Conservation (phyloP, 2,329 filamentous ascomycete genomes). For the Ceratocystis lukuohia region DNA sequence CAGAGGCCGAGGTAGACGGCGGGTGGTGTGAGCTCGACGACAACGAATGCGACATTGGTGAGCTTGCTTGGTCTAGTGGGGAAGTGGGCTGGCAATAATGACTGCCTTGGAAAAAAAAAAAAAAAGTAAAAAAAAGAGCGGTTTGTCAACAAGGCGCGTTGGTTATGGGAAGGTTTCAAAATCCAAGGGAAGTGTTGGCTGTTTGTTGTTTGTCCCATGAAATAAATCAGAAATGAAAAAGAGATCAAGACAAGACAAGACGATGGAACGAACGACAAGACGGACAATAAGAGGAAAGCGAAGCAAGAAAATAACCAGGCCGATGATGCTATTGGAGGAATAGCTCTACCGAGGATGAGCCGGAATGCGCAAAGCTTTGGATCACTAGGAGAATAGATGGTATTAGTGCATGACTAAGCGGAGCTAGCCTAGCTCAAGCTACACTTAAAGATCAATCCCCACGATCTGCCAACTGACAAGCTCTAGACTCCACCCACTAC, state of each 20-base stretch:
- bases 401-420: not conserved
- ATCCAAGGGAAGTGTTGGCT: too few species aligned
- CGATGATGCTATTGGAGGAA: not conserved
- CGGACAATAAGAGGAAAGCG: slow-evolving; percentile 18
- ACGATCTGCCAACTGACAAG: not conserved
- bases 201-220: too few species aligned
- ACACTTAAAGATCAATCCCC: not conserved
- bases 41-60: slow-evolving; percentile 15
- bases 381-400: not conserved
- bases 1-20: not conserved
- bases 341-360: not conserved
- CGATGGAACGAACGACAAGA: too few species aligned
- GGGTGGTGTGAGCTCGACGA: not conserved
- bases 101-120: slow-evolving; percentile 51
- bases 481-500: not conserved
- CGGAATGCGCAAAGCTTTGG: not conserved
- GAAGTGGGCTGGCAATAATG: too few species aligned
- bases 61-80: not conserved
- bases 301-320: not conserved
- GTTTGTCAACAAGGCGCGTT: too few species aligned
- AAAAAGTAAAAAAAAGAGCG: slow-evolving; percentile 34
- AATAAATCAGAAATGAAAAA: too few species aligned
- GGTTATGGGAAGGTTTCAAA: too few species aligned
- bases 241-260: too few species aligned
- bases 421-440: not conserved